Evolutionary conservation across 108 stramenopile species (phyloP).

Genomic region (Nitzschia putrida): DNA sequence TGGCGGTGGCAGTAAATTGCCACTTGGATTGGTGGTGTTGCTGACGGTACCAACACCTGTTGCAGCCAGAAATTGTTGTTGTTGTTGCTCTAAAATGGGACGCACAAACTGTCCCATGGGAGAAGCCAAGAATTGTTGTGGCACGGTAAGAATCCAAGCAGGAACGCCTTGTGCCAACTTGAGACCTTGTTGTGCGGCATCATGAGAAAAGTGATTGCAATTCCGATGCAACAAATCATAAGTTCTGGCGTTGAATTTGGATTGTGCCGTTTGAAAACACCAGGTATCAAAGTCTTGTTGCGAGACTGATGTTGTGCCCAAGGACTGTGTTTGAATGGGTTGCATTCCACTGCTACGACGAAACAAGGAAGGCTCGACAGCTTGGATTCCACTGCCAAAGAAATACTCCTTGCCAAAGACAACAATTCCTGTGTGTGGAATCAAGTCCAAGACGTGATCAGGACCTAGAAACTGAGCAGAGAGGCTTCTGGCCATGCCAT

Average conservation of each 20-base stretch:
- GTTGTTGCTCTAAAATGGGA: conserved; percentile 77
- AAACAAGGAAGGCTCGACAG: conserved; percentile 41
- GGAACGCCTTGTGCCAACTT: conserved; percentile 52
- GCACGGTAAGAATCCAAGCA: conserved; percentile 69
- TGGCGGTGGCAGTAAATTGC: neutral
- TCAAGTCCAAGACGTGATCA: conserved; percentile 64
- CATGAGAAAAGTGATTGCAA: conserved; percentile 75
- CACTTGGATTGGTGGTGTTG: too few species aligned
- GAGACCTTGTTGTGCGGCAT: conserved; percentile 64
- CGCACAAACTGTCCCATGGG: conserved; percentile 78
- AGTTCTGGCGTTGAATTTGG: conserved; percentile 29
- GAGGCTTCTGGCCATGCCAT: conserved; percentile 67
- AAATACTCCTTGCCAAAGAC: conserved; percentile 74
- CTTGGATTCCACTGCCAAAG: conserved; percentile 73
- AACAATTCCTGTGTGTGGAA: conserved; percentile 70
- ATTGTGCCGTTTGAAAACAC: conserved; percentile 41
- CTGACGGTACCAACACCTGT: conserved; percentile 8
- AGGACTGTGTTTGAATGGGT: conserved; percentile 51
- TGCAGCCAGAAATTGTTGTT: conserved; percentile 16
- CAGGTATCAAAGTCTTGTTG: conserved; percentile 66
- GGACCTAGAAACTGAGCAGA: conserved; percentile 74
- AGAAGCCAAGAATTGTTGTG: conserved; percentile 54
- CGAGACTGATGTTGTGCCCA: conserved; percentile 58
- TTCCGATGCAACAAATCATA: conserved; percentile 72
- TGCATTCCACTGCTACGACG: conserved; percentile 44